Base-by-base conservation (phyloP, 2,329 filamentous ascomycete genomes). In the Aspergillus quadrilineatus region DNA sequence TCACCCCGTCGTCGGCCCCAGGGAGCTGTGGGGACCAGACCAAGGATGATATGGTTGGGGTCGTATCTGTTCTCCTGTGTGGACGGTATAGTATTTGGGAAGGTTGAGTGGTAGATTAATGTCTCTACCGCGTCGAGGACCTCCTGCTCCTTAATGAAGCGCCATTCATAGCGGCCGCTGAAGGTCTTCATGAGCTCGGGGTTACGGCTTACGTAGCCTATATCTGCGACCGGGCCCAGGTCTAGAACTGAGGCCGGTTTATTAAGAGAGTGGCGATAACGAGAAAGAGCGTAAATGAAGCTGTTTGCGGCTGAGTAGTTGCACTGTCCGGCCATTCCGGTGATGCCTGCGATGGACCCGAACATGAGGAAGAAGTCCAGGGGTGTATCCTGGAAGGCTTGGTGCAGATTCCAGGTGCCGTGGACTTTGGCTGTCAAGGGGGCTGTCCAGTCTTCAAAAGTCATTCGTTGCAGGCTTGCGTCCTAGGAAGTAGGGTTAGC, bases 311-410 rank as follows among this genome's bases (percentile, higher is more conserved):
- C 68, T 12, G 72, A 68, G 53, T 79, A 78, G 17, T 67, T 72
- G 1, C 68, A 67, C 50, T 76, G 64, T 29, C 65, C 65, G 26
- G 58, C 29, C 32, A 65, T 62, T 5, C 72, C 69, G 37, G 73
- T 51, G 1, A 72, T 60, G 6, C 72, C 70, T 7, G 65, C 63
- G 0, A 71, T 53, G 0, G 75, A 78, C 1, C 70, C 73, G 10
- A 77, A 60, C n/a, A 75, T 60, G 12, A 79, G 56, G 61, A 79
- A 78, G 63, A 79, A 79, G 54, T 79, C 76, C 2, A 79, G 65
- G 1, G 63, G 28, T 3, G 32, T 60, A 9, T 28, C 12, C 0
- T 63, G 50, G 1, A 67, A 52, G 4, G 55, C 55, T 1, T 52
- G 10, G 46, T 75, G 69, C 4, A 70, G 62, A 36, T 68, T 71